Percentiles rank a stretch among this genome's conserved stretches.
phyloP scores from a whole-genome alignment of 2,329 filamentous ascomycete genomes.

The Microdochium bolleyi region DNA sequence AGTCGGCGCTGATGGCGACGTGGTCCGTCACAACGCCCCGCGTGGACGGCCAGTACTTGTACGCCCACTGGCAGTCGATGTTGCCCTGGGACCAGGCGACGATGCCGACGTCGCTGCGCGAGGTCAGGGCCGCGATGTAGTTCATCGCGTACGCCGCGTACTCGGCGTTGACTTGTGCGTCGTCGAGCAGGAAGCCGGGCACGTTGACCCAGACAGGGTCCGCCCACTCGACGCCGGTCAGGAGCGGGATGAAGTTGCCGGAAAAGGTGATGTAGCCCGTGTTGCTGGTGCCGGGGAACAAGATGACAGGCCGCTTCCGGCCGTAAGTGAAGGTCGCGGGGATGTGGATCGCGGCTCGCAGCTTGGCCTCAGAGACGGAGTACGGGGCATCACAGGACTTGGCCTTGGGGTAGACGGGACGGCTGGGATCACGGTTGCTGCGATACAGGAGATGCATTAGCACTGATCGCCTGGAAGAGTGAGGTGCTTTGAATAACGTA shows the following conservation, averaged over 20 bases:
- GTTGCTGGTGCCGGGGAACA: slow-evolving; percentile 44
- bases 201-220: slow-evolving; percentile 50
- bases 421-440: slow-evolving; percentile 1
- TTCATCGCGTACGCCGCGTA: slow-evolving; percentile 51
- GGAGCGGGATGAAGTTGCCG: slow-evolving; percentile 39
- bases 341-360: slow-evolving; percentile 45
- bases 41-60: slow-evolving; percentile 49
- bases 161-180: slow-evolving; percentile 43
- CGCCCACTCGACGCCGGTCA: slow-evolving; percentile 28
- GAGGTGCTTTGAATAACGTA: not conserved
- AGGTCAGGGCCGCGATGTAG: slow-evolving; percentile 37
- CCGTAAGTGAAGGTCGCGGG: slow-evolving; percentile 38
- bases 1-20: slow-evolving; percentile 44
- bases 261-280: slow-evolving; percentile 35
- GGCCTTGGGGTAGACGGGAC: slow-evolving; percentile 26
- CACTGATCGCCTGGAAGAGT: not conserved
- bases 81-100: slow-evolving; percentile 50
- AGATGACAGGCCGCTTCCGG: slow-evolving; percentile 35
- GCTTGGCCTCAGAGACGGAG: slow-evolving; percentile 30
- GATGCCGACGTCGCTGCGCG: slow-evolving; percentile 28
- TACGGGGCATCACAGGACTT: slow-evolving; percentile 36
- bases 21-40: slow-evolving; percentile 35
- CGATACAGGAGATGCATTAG: not conserved
- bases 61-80: slow-evolving; percentile 45
- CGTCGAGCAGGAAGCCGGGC: slow-evolving; percentile 33